Base-by-base conservation (phyloP, 2,329 filamentous ascomycete genomes). In the Alternaria metachromatica region DNA sequence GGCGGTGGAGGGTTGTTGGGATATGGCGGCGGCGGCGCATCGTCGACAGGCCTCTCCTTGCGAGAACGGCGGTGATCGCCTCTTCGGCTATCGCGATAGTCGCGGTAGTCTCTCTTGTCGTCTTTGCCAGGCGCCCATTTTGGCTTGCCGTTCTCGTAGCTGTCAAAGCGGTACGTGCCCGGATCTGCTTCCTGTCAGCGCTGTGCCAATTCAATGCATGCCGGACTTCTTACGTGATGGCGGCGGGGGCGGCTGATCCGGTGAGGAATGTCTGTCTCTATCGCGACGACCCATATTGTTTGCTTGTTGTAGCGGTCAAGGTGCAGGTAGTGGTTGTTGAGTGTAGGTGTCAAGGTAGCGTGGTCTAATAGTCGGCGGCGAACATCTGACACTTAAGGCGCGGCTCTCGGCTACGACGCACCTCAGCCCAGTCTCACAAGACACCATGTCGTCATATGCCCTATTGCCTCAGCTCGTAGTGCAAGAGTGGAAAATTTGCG, bases 141-240 rank as follows among this genome's bases (percentile, higher is more conserved):
- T 6, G 72, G 68, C 57, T 73, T 74, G 53, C 72, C 72, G 65
- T 73, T 71, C 59, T 74, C 72, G 66, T 74, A 74, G 60, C 68
- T 71, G 28, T 74, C 70, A 55, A 74, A 74, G 65, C 65, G 69
- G 60, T 74, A 74, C 20, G 69, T 71, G 51, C 37, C 37, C n/a
- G 70, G 66, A 23, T 71, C 68, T 44, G 69, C 69, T 67, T 9
- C 11, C 41, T 25, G 45, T 66, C 37, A 65, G 61, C 55, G 51
- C 18, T 21, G 25, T 20, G 6, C 28, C 26, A 2, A 28, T n/a
- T 5, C 50, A 41, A 25, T 49, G 13, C n/a, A 23, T 6, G 2
- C 12, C 8, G 15, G 15, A 26, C 11, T 7, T 30, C 60, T 21
- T 55, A 63, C 63, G 55, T 18, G 33, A 55, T 15, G 63, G 68